Evolutionary conservation across 768 basidiomycete genomes (phyloP).

Genomic region (Xerocomellus intermedius): DNA sequence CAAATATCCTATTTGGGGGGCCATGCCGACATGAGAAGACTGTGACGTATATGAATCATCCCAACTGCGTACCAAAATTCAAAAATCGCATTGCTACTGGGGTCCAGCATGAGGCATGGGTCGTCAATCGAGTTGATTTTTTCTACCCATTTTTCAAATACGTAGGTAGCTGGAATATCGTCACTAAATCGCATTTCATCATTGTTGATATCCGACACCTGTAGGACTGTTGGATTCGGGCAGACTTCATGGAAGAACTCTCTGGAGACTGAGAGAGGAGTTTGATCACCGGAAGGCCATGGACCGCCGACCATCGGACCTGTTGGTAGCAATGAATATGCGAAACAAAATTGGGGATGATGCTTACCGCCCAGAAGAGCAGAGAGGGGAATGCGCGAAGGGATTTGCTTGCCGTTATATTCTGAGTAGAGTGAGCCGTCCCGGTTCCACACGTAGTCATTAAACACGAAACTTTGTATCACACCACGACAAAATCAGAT

Average conservation of each 20-base stretch:
- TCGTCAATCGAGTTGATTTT: constrained; percentile 36
- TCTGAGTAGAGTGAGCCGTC: constrained; percentile 36
- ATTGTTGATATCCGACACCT: constrained; percentile 28
- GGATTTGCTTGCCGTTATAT: constrained; percentile 36
- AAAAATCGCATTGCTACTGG: constrained; percentile 29
- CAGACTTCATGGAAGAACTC: constrained; percentile 43
- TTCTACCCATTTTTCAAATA: constrained; percentile 41
- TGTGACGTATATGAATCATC: background rate
- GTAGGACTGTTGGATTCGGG: constrained; percentile 35
- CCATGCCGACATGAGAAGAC: background rate
- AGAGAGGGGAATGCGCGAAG: constrained; percentile 42
- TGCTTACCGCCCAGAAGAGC: constrained; percentile 38
- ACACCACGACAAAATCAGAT: constrained; percentile 2
- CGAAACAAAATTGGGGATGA: background rate
- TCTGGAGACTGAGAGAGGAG: constrained; percentile 36
- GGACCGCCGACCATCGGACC: constrained; percentile 43
- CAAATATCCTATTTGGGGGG: constrained; percentile 32
- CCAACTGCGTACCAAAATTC: constrained; percentile 34
- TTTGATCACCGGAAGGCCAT: constrained; percentile 32
- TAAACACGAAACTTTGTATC: constrained; percentile 39
- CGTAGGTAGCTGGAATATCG: constrained; percentile 23
- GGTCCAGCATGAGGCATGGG: constrained; percentile 39
- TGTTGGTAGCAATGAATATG: constrained; percentile 8
- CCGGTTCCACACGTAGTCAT: constrained; percentile 42
- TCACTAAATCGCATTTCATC: constrained; percentile 29